Conservation (phyloP, 768 basidiomycete species). For the Leccinum sublutescens region DNA sequence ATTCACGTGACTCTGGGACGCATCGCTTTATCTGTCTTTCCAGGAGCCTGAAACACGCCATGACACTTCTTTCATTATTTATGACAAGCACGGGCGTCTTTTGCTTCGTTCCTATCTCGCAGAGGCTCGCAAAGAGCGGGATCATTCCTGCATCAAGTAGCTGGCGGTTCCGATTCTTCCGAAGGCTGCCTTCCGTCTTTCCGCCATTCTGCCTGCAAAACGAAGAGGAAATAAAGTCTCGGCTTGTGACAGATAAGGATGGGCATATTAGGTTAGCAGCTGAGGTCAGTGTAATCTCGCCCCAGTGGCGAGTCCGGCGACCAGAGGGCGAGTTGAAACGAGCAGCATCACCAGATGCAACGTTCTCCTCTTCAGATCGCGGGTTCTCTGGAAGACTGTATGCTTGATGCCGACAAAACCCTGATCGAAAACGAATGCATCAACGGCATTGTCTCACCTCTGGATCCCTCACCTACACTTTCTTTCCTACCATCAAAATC, state of each 20-base stretch:
- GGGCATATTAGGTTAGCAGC: not conserved
- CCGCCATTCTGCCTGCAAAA: not conserved
- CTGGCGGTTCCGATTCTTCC: conserved; percentile 5
- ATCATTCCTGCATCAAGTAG: conserved; percentile 11
- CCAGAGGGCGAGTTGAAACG: not conserved
- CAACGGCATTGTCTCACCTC: not conserved
- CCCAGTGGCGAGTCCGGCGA: not conserved
- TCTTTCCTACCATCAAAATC: not conserved
- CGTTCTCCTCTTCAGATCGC: not conserved
- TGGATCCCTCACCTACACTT: not conserved
- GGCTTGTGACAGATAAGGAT: not conserved
- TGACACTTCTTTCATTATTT: conserved; percentile 25
- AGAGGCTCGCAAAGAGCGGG: conserved; percentile 24
- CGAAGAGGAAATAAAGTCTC: not conserved
- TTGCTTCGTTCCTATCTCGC: conserved; percentile 28
- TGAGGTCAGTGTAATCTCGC: conserved; percentile 6
- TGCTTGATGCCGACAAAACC: not conserved
- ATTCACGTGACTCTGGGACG: conserved; percentile 19
- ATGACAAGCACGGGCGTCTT: conserved; percentile 25
- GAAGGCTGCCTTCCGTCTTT: not conserved
- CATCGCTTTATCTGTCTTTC: not conserved
- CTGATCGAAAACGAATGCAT: not conserved
- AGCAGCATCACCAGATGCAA: conserved; percentile 2
- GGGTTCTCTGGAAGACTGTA: not conserved
- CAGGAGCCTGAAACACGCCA: not conserved